Evolutionary conservation across 1,139 yeast genomes (phyloP).

Genomic region (Debaryomycetaceae sp.): DNA sequence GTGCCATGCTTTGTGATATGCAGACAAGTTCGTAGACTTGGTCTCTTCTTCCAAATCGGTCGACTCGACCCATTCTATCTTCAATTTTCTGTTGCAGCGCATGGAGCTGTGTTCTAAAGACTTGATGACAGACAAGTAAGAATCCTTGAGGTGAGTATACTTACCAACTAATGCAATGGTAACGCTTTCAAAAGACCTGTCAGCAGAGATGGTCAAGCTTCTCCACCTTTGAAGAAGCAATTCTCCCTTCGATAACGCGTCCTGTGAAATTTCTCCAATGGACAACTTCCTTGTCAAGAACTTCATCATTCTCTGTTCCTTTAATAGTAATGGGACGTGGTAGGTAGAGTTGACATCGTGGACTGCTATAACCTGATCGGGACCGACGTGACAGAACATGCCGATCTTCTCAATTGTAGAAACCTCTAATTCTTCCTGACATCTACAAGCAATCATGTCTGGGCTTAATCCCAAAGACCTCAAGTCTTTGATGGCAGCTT

Average conservation of each 20-base stretch:
- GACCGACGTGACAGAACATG: slow-evolving; percentile 98
- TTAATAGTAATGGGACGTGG: slow-evolving; percentile 89
- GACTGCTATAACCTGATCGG: slow-evolving; percentile 94
- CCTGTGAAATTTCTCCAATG: slow-evolving; percentile 54
- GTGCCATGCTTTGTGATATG: slow-evolving; percentile 95
- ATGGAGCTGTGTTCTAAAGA: slow-evolving; percentile 93
- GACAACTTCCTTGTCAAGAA: slow-evolving; percentile 68
- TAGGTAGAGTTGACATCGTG: slow-evolving; percentile 97
- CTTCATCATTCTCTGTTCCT: slow-evolving; percentile 81
- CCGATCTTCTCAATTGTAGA: slow-evolving; percentile 92
- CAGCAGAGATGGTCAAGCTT: slow-evolving; percentile 69
- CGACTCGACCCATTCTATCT: slow-evolving; percentile 95
- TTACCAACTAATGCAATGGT: slow-evolving; percentile 96
- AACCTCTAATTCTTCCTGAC: slow-evolving; percentile 75
- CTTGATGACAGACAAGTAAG: slow-evolving; percentile 91
- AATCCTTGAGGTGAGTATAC: slow-evolving; percentile 92
- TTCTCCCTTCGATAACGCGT: slow-evolving; percentile 62
- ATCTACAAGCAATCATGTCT: slow-evolving; percentile 97
- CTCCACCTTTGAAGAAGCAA: slow-evolving; percentile 76
- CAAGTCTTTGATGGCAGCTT: slow-evolving; percentile 96
- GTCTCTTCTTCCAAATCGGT: slow-evolving; percentile 79
- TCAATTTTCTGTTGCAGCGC: slow-evolving; percentile 79
- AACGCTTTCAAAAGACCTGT: slow-evolving; percentile 79
- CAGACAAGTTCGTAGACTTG: slow-evolving; percentile 60
- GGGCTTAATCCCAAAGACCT: slow-evolving; percentile 94